Evolutionary conservation across 208 protist species (phyloP).

Genomic region (Leishmania gerbilli): DNA sequence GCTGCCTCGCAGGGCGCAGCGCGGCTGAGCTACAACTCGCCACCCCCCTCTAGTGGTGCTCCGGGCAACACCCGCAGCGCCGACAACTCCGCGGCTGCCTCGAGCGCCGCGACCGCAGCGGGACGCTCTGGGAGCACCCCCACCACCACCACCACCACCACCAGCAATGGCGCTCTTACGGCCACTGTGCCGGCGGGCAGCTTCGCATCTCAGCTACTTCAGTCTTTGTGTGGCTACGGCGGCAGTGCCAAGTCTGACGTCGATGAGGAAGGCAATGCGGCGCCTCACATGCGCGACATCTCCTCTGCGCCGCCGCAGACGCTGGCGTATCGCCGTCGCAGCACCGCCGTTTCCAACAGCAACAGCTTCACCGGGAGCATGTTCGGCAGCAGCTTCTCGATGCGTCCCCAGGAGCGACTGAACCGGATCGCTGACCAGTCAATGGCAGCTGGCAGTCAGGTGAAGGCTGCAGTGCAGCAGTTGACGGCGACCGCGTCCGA

Average conservation of each 20-base stretch:
- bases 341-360: not conserved
- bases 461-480: conserved; percentile 8
- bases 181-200: not conserved
- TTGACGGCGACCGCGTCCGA: conserved; percentile 4
- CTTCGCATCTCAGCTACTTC: conserved; percentile 14
- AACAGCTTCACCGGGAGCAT: not conserved
- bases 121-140: not conserved
- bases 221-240: conserved; percentile 14
- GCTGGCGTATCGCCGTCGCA: conserved; percentile 16
- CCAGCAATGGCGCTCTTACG: not conserved
- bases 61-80: not conserved
- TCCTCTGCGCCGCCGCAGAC: conserved; percentile 31
- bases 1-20: not conserved
- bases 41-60: not conserved
- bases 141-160: not conserved
- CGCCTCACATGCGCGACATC: conserved; percentile 24
- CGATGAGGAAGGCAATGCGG: conserved; percentile 1
- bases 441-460: conserved; percentile 1
- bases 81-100: not conserved
- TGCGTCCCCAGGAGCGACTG: not conserved
- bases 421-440: conserved; percentile 10
- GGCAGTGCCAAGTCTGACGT: not conserved
- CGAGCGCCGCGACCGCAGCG: not conserved
- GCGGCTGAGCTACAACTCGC: not conserved
- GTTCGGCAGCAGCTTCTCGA: not conserved